Evolutionary conservation across 768 basidiomycete species (phyloP).

Genomic region (Leccinum imitatum): DNA sequence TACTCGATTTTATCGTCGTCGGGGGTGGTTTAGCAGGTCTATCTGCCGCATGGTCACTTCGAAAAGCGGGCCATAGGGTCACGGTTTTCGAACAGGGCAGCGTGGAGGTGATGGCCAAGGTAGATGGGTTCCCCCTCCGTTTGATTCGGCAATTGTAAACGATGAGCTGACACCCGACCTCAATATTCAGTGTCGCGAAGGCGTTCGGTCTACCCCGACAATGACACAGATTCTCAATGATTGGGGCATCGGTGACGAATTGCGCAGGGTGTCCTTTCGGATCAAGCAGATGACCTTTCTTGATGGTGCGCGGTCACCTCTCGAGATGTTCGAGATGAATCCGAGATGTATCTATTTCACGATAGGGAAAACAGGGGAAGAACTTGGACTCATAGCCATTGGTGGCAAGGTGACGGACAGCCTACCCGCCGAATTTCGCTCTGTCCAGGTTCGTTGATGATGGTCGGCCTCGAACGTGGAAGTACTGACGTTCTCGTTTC

Average conservation of each 20-base stretch:
- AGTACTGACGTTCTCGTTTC: neutral
- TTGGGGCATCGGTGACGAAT: slow-evolving; percentile 50
- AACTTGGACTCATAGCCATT: slow-evolving; percentile 44
- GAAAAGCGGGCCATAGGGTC: slow-evolving; percentile 55
- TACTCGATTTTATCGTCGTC: slow-evolving; percentile 24
- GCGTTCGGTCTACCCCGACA: slow-evolving; percentile 52
- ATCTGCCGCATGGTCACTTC: slow-evolving; percentile 52
- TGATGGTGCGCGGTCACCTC: slow-evolving; percentile 9
- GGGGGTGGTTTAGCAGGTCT: slow-evolving; percentile 48
- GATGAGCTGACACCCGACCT: neutral
- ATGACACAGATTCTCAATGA: slow-evolving; percentile 52
- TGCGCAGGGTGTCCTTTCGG: slow-evolving; percentile 35
- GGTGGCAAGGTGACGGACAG: slow-evolving; percentile 44
- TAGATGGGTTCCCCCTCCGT: slow-evolving; percentile 2
- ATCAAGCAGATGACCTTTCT: slow-evolving; percentile 17
- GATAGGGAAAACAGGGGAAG: slow-evolving; percentile 42
- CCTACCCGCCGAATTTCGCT: slow-evolving; percentile 46
- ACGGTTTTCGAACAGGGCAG: slow-evolving; percentile 49
- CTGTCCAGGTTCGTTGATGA: slow-evolving; percentile 40
- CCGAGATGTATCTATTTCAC: neutral
- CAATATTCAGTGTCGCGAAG: slow-evolving; percentile 31
- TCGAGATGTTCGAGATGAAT: no score
- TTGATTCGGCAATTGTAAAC: neutral
- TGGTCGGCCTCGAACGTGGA: neutral
- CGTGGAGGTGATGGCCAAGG: slow-evolving; percentile 39